These are phyloP conservation scores for Zelopaecilomyces penicillatus DNA, from an alignment of 2,329 filamentous ascomycete genomes.

Conservation along the genomic window DNA sequence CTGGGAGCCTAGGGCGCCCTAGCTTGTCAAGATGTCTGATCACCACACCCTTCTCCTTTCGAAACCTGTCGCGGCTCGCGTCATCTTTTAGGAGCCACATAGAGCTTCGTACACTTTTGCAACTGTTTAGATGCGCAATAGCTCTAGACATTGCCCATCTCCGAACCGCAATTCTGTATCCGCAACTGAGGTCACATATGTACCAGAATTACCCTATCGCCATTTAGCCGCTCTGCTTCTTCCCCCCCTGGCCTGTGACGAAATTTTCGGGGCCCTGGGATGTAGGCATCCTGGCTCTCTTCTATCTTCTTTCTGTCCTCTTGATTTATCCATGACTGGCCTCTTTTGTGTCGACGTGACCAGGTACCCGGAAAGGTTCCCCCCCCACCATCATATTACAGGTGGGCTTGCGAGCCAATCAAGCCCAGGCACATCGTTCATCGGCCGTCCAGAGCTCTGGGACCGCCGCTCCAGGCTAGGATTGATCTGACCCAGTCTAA, in stretches of 20 bases:
- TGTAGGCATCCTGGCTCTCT: no score
- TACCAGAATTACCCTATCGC: no score
- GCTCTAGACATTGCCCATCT: no score
- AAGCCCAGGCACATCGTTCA: background rate
- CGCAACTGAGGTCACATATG: no score
- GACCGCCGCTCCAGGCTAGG: background rate
- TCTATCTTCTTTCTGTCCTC: no score
- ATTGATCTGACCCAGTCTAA: background rate
- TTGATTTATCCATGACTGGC: no score
- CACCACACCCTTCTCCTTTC: background rate
- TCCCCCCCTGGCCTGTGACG: no score
- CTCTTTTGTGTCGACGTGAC: background rate
- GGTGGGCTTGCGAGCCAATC: background rate
- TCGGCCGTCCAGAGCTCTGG: slow-evolving; percentile 5
- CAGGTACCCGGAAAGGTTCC: slow-evolving; percentile 2
- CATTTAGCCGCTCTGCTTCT: no score
- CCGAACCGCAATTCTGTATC: no score
- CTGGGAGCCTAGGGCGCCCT: no score
- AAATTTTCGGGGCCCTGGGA: no score
- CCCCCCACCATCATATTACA: background rate
- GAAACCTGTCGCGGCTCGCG: background rate
- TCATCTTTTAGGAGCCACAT: background rate
- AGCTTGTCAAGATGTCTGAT: slow-evolving; percentile 1
- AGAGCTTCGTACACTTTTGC: background rate
- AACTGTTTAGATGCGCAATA: no score